Evolutionary conservation across 108 stramenopile species (phyloP).

Genomic region (Fragilariopsis cylindrus): DNA sequence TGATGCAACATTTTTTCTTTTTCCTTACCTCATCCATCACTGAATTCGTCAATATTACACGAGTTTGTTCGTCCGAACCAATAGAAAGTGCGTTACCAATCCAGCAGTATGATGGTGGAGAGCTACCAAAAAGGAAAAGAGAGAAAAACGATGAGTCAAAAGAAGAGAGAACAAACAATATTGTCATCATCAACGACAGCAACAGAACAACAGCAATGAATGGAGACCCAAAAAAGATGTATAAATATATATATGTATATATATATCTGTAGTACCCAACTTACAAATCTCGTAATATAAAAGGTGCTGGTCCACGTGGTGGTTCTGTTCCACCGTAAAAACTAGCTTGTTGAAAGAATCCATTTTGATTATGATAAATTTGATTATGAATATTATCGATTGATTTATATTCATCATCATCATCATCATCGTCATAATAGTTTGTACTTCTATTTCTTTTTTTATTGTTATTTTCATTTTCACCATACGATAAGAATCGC

Average conservation of each 20-base stretch:
- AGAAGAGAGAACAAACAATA: not conserved
- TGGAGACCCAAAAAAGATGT: too few relatives aligned
- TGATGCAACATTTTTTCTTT: not conserved
- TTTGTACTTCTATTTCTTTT: too few relatives aligned
- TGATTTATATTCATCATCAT: conserved; percentile 51
- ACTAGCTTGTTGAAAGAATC: conserved; percentile 49
- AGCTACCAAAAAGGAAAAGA: not conserved
- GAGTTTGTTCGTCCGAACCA: not conserved
- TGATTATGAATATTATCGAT: conserved; percentile 37
- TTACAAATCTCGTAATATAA: conserved; percentile 68
- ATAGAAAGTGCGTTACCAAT: conserved; percentile 41
- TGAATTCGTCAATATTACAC: conserved; percentile 53
- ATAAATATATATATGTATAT: too few relatives aligned
- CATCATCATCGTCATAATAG: not conserved
- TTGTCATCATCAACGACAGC: not conserved
- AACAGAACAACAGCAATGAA: too few relatives aligned
- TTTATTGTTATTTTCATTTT: conserved; percentile 42
- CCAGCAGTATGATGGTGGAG: conserved; percentile 72
- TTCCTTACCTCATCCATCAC: conserved; percentile 43
- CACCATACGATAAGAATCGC: conserved; percentile 43
- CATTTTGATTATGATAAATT: not conserved
- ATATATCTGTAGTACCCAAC: not conserved
- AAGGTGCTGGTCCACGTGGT: conserved; percentile 70
- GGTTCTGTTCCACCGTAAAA: conserved; percentile 71
- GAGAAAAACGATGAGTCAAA: not conserved